A percentile compares a stretch with the other conserved stretches of the same genome.
phyloP scores from a whole-genome alignment of 805 yeast genomes.

The Hanseniaspora vineae region DNA sequence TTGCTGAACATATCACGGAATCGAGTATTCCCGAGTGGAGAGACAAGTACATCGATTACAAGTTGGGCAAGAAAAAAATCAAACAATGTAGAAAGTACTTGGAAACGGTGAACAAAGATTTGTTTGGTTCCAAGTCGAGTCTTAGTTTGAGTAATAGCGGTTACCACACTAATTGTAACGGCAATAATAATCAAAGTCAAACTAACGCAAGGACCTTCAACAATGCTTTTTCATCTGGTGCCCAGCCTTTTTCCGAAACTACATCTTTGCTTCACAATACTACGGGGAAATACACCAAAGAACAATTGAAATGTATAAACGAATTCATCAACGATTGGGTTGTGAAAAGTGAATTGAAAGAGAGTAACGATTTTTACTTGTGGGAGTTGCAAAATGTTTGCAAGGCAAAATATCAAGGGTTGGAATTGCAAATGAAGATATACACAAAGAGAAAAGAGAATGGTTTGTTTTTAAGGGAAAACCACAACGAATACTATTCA shows the following conservation, averaged over 20 bases:
- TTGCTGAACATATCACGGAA: conserved; percentile 48
- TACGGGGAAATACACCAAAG: conserved; percentile 5
- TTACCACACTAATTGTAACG: too few species aligned
- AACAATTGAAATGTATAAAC: conserved; percentile 10
- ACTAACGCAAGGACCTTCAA: background rate
- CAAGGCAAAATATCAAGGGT: conserved; percentile 11
- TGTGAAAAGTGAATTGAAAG: conserved; percentile 16
- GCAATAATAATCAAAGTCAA: too few species aligned
- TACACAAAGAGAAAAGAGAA: background rate
- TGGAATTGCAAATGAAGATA: conserved; percentile 15
- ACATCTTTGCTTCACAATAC: background rate
- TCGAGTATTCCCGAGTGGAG: conserved; percentile 83
- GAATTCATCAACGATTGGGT: conserved; percentile 24
- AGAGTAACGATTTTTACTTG: conserved; percentile 22
- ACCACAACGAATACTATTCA: background rate
- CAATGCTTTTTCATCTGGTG: background rate
- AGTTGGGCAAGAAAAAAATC: conserved; percentile 31
- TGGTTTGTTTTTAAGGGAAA: background rate
- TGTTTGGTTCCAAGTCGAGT: conserved; percentile 1
- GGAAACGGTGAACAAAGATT: background rate
- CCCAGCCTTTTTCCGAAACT: background rate
- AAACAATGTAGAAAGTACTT: conserved; percentile 11
- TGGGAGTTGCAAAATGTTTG: conserved; percentile 19
- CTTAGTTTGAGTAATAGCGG: background rate
- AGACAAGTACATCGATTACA: conserved; percentile 64